Conservation (phyloP, 78 protist species). For the Guillardia theta region DNA sequence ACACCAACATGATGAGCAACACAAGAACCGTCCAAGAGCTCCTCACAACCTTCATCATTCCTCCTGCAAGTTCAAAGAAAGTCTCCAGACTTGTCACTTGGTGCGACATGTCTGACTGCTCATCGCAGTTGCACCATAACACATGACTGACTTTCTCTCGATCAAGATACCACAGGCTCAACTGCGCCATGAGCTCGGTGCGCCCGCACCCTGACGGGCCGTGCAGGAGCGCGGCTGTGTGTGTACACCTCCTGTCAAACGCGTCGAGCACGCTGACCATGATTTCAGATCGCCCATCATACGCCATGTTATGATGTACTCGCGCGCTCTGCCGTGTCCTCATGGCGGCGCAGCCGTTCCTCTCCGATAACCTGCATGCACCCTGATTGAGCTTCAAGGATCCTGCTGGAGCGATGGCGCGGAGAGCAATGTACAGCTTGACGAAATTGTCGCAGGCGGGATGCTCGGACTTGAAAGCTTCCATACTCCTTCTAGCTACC, state of each 20-base stretch:
- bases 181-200: background rate
- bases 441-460: background rate
- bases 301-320: background rate
- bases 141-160: background rate
- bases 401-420: background rate
- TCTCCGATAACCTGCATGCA: background rate
- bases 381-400: background rate
- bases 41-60: background rate
- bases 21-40: background rate
- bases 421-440: background rate
- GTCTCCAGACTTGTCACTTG: background rate
- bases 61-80: background rate
- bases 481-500: background rate
- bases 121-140: background rate
- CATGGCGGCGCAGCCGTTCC: background rate
- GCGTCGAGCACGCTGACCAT: background rate
- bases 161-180: background rate
- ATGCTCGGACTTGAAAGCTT: background rate
- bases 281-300: background rate
- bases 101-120: background rate
- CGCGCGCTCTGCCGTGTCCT: background rate
- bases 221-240: background rate
- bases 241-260: background rate
- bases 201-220: background rate
- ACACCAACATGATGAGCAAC: background rate